phyloP scores from a whole-genome alignment of 2,329 filamentous ascomycete genomes.

The Exophiala alcalophila region DNA sequence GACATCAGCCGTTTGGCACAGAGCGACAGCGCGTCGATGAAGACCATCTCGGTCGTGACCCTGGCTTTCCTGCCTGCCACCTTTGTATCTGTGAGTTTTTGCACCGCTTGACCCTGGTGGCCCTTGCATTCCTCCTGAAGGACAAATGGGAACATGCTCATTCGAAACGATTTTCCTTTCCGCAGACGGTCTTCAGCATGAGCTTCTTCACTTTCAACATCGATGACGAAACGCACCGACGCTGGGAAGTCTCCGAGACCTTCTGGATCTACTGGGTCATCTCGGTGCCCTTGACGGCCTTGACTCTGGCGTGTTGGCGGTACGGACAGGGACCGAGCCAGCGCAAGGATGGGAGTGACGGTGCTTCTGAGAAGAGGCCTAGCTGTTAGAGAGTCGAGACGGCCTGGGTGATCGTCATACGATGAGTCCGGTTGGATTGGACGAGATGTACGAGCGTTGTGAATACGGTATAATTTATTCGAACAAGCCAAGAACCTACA shows the following conservation, averaged over 20 bases:
- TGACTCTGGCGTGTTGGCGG: slow-evolving; percentile 32
- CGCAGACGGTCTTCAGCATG: slow-evolving; percentile 38
- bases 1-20: slow-evolving; percentile 31
- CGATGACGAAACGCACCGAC: slow-evolving; percentile 20
- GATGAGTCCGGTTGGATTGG: no score
- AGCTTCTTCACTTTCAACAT: slow-evolving; percentile 36
- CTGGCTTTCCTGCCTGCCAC: slow-evolving; percentile 38
- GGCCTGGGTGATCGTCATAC: no score
- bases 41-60: slow-evolving; percentile 38
- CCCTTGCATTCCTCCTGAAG: no score
- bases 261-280: slow-evolving; percentile 38
- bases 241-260: slow-evolving; percentile 30
- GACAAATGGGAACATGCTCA: no score
- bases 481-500: no score
- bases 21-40: slow-evolving; percentile 37
- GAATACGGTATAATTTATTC: no score
- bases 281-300: slow-evolving; percentile 33
- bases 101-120: slow-evolving; percentile 31
- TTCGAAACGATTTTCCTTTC: slow-evolving; percentile 33
- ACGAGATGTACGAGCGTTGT: no score
- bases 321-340: no score
- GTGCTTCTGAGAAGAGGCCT: no score
- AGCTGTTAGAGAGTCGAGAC: no score
- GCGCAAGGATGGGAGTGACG: slow-evolving; percentile 9
- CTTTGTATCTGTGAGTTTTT: slow-evolving; percentile 38